Percentiles rank a stretch among this genome's conserved stretches.
Evolutionary conservation across 192 early-diverging fungal genomes (phyloP).

Genomic region (Backusella westeae): DNA sequence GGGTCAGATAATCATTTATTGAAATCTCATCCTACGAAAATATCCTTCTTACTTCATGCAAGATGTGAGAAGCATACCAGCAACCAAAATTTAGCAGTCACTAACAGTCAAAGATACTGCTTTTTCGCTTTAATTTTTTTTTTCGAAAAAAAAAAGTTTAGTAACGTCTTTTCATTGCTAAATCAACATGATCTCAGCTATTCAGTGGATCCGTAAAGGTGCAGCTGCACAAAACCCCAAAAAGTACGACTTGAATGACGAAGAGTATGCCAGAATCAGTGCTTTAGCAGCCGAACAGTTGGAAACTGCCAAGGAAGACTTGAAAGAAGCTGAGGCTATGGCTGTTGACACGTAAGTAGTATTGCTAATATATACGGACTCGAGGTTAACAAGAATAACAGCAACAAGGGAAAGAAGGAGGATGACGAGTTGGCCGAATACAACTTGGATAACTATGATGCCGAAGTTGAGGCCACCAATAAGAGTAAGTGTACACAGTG

Average conservation of each 20-base stretch:
- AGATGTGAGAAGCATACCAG: neutral
- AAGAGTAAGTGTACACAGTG: constrained; percentile 23
- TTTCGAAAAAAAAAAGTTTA: neutral
- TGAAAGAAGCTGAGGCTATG: constrained; percentile 49
- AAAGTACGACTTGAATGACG: constrained; percentile 81
- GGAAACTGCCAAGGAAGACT: constrained; percentile 60
- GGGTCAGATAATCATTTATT: no score
- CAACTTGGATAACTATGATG: constrained; percentile 94
- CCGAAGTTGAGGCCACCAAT: constrained; percentile 55
- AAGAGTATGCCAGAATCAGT: constrained; percentile 83
- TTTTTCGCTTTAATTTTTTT: neutral
- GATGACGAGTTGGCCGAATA: constrained; percentile 77
- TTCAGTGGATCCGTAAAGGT: constrained; percentile 92
- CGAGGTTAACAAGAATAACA: neutral
- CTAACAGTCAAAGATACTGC: constrained; percentile 1
- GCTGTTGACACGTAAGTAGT: constrained; percentile 29
- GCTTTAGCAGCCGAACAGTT: constrained; percentile 63
- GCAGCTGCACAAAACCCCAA: constrained; percentile 81
- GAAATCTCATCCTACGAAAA: no score
- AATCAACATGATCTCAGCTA: constrained; percentile 81
- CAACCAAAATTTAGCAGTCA: neutral
- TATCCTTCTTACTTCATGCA: neutral
- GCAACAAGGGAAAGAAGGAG: constrained; percentile 26
- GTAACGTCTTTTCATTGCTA: neutral
- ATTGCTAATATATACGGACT: neutral